Conservation (phyloP, 768 basidiomycete genomes). For the Amanita inopinata region DNA sequence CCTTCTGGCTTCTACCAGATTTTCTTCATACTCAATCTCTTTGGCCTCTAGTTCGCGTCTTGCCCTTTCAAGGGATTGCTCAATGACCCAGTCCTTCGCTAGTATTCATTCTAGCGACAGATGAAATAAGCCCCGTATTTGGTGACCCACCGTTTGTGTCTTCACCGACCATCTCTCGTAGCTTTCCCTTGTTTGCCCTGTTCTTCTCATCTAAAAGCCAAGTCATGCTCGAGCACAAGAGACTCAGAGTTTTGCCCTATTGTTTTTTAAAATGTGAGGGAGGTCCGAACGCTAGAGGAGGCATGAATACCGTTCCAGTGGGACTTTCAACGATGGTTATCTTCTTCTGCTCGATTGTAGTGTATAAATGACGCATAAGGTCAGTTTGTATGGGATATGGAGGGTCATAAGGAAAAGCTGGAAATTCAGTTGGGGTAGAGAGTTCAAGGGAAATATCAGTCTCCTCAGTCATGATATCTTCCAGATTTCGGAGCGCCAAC, state of each 20-base stretch:
- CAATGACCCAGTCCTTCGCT: slow-evolving; percentile 70
- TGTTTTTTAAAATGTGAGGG: background rate
- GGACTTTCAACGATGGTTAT: slow-evolving; percentile 85
- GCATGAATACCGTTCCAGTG: slow-evolving; percentile 65
- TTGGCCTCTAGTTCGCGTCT: slow-evolving; percentile 57
- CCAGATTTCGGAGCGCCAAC: no score
- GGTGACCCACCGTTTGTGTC: slow-evolving; percentile 21
- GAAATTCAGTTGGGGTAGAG: slow-evolving; percentile 56
- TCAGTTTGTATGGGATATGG: slow-evolving; percentile 82
- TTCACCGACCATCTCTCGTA: slow-evolving; percentile 30
- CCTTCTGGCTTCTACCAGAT: slow-evolving; percentile 49
- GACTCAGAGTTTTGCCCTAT: slow-evolving; percentile 81
- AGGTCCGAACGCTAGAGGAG: background rate
- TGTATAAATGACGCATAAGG: slow-evolving; percentile 83
- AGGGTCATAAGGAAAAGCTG: slow-evolving; percentile 73
- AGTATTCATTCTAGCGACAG: slow-evolving; percentile 2
- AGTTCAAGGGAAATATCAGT: slow-evolving; percentile 28
- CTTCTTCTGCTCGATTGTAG: slow-evolving; percentile 61
- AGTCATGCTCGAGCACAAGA: slow-evolving; percentile 66
- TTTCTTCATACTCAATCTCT: slow-evolving; percentile 54
- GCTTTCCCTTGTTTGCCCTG: slow-evolving; percentile 57
- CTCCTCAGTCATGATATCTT: no score
- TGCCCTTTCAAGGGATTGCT: slow-evolving; percentile 59
- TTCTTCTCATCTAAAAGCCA: slow-evolving; percentile 67
- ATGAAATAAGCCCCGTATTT: background rate